A percentile compares a stretch with the other conserved stretches of the same genome.
Conservation (phyloP, 2,329 filamentous ascomycete species). For the Exophiala sideris region DNA sequence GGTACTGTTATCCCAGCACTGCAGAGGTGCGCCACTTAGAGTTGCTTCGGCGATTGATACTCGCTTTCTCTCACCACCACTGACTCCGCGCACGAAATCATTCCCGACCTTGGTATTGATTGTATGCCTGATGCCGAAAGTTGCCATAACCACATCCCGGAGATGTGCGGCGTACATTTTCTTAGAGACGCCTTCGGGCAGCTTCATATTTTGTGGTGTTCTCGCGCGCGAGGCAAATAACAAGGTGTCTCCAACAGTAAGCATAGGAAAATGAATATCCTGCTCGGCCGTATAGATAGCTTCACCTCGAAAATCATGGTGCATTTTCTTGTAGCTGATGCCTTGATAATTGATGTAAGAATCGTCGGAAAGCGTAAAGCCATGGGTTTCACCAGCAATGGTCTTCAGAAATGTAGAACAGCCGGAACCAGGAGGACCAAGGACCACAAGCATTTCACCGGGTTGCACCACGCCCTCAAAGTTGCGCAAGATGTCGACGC, state of each 20-base stretch:
- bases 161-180: constrained; percentile 38
- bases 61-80: constrained; percentile 60
- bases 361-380: constrained; percentile 66
- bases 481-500: constrained; percentile 1
- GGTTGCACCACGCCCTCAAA: constrained; percentile 1
- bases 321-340: constrained; percentile 55
- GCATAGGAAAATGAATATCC: constrained; percentile 74
- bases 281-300: constrained; percentile 84
- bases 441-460: constrained; percentile 40
- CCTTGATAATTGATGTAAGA: constrained; percentile 77
- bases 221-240: constrained; percentile 55
- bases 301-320: constrained; percentile 72
- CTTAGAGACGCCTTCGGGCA: constrained; percentile 39
- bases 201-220: constrained; percentile 41
- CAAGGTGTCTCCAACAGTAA: constrained; percentile 61
- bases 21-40: constrained; percentile 39
- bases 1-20: constrained; percentile 48
- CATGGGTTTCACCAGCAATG: constrained; percentile 77
- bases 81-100: constrained; percentile 60
- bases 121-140: constrained; percentile 51
- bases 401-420: constrained; percentile 86
- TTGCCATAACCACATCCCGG: constrained; percentile 45
- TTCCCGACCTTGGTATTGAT: constrained; percentile 49
- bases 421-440: constrained; percentile 41
- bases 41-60: constrained; percentile 56